Evolutionary conservation across 345 rosid genomes (phyloP), one percentile per base, ranked within the genome.

Genomic region (Crucihimalaya himalaica): DNA sequence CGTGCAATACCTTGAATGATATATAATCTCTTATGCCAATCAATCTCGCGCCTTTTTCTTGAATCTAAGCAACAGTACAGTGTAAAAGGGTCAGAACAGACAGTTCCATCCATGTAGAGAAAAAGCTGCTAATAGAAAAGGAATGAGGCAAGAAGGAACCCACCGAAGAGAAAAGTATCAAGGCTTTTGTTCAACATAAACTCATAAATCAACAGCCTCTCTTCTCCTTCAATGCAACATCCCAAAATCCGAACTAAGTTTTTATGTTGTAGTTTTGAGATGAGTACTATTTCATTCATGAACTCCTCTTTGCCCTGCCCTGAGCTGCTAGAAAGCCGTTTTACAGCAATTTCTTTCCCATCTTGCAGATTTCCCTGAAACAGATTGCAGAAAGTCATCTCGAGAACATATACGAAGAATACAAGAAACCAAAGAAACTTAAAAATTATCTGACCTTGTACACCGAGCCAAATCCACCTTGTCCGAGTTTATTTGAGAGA

Each of bases 161-260:
- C 2, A 85, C 91, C 72, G 21, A 85, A 75, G 46, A 75, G 35
- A 39, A 75, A 75, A 18, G 6, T 15, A 32, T 75, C 79, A 16
- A 75, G 67, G 62, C 79, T 75, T 52, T 59, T 75, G 68, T 75
- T 68, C 52, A 66, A 12, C 79, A 75, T 28, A 18, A 66, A 75
- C 62, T 75, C 79, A 68, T 75, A 68, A 39, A 75, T 60, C 40
- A 75, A 45, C 50, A 75, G 52, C 68, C 3, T 67, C 29, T 67
- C 79, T 59, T 75, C 79, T 39, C 79, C 72, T 48, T 67, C 68
- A 14, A 68, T 59, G 63, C 79, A 75, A 16, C 34, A 75, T 27
- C 74, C 79, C 52, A 68, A 67, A 68, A 68, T 12, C 19, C 63
- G 19, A 18, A 75, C 79, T 9, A 75, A 59, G 56, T 67, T 75